Base-by-base conservation (phyloP, 2,329 filamentous ascomycete genomes). In the Pseudocercospora musae region DNA sequence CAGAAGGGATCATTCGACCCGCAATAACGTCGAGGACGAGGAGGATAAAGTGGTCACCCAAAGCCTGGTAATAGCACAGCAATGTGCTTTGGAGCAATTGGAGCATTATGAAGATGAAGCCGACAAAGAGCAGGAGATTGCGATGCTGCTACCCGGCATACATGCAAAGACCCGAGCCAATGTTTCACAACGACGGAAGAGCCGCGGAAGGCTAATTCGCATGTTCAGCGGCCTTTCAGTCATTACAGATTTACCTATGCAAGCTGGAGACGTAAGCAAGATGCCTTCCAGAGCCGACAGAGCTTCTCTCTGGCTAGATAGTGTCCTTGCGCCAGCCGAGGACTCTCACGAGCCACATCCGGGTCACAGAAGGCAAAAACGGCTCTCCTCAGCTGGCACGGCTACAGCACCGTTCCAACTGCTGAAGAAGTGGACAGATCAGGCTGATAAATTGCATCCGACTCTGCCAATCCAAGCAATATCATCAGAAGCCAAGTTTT, bases 171-270 rank as follows among this genome's bases (percentile, higher is more conserved):
- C 50, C 25, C 42, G 20, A 10, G 40, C 56, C 11, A 58, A 58
- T 48, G 40, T 33, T 44, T 33, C 31, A 48, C 40, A 48, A 23
- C 50, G 58, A 1, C 40, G 58, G 10, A 60, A 33, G 31, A 60
- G 58, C 25, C 33, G 52, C 6, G 40, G 31, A 11, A 42, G 58
- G 13, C 33, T 60, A 1, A 37, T 60, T 11, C 31, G 50, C 33
- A 60, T 60, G 58, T 60, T 60, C 58, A 60, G 50, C 21, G 58
- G 58, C 21, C 58, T 60, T 4, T 60, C 58, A 3, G 37, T 60
- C 11, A 44, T 56, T 37, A 60, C 58, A 18, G 49, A 55, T 27
- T 25, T 56, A 9, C 58, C 50, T n/a, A n/a, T 37, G 31, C 31
- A 48, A 27, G 48, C 18, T 23, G 9, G 25, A 25, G 27, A 29